A percentile compares a stretch with the other conserved stretches of the same genome.
phyloP scores from a whole-genome alignment of 106 monocot genomes.

The Platanthera zijinensis region DNA sequence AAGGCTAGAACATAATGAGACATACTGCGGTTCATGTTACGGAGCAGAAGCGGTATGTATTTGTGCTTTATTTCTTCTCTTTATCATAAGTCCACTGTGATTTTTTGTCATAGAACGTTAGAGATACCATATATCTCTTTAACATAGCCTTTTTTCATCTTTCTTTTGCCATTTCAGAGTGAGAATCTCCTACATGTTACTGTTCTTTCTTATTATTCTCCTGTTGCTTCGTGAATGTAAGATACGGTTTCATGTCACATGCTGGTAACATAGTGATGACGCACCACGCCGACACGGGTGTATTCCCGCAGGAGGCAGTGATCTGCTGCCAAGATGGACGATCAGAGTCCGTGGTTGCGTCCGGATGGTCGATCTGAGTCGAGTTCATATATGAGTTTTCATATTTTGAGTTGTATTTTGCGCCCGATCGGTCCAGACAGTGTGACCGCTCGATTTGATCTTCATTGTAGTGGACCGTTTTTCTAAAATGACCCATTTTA shows the following conservation, averaged over 20 bases:
- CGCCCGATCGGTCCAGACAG: too few species aligned
- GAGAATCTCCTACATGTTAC: background rate
- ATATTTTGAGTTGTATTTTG: too few species aligned
- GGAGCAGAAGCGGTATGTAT: constrained; percentile 29
- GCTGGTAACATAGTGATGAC: background rate
- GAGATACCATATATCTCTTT: background rate
- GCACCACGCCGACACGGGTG: too few species aligned
- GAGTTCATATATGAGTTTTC: too few species aligned
- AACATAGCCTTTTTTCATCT: background rate
- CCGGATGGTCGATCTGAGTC: too few species aligned
- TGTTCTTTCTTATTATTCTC: background rate
- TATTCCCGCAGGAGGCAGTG: too few species aligned
- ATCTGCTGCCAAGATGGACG: too few species aligned
- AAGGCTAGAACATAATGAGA: constrained; percentile 89
- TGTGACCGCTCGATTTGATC: too few species aligned
- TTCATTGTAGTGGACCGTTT: too few species aligned
- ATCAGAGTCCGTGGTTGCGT: too few species aligned
- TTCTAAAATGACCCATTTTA: too few species aligned
- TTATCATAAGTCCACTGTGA: background rate
- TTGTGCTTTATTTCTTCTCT: constrained; percentile 6
- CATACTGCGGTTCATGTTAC: constrained; percentile 81
- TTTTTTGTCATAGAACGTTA: background rate
- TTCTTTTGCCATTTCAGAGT: background rate
- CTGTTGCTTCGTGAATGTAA: background rate
- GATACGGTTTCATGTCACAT: background rate